Evolutionary conservation across 768 basidiomycete species (phyloP).

Genomic region (Porphyrellus cyaneotinctus): DNA sequence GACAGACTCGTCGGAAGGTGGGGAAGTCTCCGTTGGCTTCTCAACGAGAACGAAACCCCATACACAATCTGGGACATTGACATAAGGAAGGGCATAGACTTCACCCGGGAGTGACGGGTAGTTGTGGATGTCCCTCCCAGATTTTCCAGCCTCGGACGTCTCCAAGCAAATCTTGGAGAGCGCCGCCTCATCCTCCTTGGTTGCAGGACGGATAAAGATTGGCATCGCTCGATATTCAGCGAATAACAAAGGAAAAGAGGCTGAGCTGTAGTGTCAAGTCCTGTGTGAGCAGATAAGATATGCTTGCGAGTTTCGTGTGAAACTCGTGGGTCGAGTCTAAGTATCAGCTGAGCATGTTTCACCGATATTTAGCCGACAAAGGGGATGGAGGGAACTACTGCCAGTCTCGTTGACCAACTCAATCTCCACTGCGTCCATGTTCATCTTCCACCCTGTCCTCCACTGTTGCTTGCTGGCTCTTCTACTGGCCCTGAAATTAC

Average conservation of each 20-base stretch:
- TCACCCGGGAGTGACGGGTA: conserved; percentile 64
- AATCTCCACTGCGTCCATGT: not conserved
- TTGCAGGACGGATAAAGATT: conserved; percentile 52
- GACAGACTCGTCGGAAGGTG: conserved; percentile 36
- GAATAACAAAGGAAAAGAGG: not conserved
- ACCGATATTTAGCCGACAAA: conserved; percentile 17
- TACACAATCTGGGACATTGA: conserved; percentile 53
- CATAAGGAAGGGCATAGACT: conserved; percentile 72
- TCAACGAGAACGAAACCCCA: conserved; percentile 76
- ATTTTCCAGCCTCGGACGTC: conserved; percentile 67
- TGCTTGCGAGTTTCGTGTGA: not conserved
- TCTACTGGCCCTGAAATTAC: conserved; percentile 31
- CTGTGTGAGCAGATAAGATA: not conserved
- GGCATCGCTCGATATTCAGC: conserved; percentile 25
- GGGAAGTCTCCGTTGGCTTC: conserved; percentile 21
- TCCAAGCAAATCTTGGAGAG: conserved; percentile 72
- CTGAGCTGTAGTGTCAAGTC: not conserved
- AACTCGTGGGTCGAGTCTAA: too few species aligned
- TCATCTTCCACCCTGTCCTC: conserved; percentile 26
- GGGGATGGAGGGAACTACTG: conserved; percentile 1
- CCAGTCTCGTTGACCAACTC: not conserved
- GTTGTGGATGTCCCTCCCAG: conserved; percentile 59
- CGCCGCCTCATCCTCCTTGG: conserved; percentile 47
- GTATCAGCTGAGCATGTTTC: conserved; percentile 12
- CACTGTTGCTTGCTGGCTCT: conserved; percentile 20